phyloP scores from a whole-genome alignment of 371 early-diverging fungal genomes.

The Neoconidiobolus thromboides region DNA sequence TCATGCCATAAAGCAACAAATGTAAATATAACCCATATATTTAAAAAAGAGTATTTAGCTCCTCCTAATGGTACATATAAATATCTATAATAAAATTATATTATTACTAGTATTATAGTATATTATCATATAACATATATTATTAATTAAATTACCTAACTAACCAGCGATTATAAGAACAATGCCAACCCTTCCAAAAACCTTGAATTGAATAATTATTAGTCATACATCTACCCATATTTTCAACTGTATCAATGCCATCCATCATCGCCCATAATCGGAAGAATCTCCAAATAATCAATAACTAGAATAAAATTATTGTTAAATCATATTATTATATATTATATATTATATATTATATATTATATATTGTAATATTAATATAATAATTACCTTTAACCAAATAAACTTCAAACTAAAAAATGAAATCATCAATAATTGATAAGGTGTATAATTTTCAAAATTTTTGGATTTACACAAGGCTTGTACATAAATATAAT shows the following conservation, averaged over 20 bases:
- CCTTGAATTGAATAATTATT: constrained; percentile 77
- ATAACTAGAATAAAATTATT: neutral
- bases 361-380: too few relatives aligned
- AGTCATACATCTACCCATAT: constrained; percentile 83
- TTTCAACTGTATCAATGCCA: constrained; percentile 67
- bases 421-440: constrained; percentile 62
- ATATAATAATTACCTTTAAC: constrained; percentile 39
- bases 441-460: constrained; percentile 42
- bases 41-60: constrained; percentile 30
- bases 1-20: constrained; percentile 96
- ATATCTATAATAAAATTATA: constrained; percentile 17
- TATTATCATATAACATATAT: too few relatives aligned
- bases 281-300: constrained; percentile 77
- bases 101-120: too few relatives aligned
- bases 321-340: neutral
- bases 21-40: constrained; percentile 67
- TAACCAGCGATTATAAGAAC: constrained; percentile 76
- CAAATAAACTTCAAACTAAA: constrained; percentile 73
- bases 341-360: too few relatives aligned
- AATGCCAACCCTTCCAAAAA: constrained; percentile 91
- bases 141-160: constrained; percentile 19
- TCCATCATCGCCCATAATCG: constrained; percentile 79
- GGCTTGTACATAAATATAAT: constrained; percentile 66
- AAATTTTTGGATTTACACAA: constrained; percentile 63
- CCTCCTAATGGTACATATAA: constrained; percentile 87